phyloP scores from a whole-genome alignment of 495 filamentous ascomycete genomes.

The Tuber melanosporum region DNA sequence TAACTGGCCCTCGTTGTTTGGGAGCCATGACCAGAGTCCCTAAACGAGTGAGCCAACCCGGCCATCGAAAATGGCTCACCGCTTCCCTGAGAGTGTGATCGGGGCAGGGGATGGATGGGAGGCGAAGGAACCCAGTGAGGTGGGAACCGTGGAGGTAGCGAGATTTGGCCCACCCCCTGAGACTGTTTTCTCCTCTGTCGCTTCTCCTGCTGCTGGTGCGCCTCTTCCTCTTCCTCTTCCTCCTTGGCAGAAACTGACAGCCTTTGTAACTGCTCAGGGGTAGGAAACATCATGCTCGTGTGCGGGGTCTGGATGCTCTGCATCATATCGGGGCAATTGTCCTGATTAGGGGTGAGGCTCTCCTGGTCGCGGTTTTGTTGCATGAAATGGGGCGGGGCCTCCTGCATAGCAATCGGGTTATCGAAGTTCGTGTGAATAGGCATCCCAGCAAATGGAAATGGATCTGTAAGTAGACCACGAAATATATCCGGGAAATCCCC shows the following conservation, averaged over 20 bases:
- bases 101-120: neutral
- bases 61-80: neutral
- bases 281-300: constrained; percentile 22
- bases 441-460: constrained; percentile 33
- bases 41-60: constrained; percentile 2
- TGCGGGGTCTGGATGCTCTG: constrained; percentile 11
- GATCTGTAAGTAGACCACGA: constrained; percentile 24
- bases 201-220: constrained; percentile 22
- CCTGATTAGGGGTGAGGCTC: constrained; percentile 17
- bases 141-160: constrained; percentile 22
- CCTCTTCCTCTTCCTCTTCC: neutral
- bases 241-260: constrained; percentile 1
- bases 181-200: constrained; percentile 28
- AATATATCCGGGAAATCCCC: constrained; percentile 33
- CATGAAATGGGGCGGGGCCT: constrained; percentile 12
- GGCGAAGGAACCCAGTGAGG: constrained; percentile 13
- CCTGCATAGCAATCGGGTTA: constrained; percentile 30
- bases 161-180: constrained; percentile 23
- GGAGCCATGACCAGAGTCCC: constrained; percentile 1
- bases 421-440: constrained; percentile 34
- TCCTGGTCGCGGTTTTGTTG: constrained; percentile 8
- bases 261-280: constrained; percentile 10
- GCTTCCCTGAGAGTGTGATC: neutral
- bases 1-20: neutral
- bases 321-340: constrained; percentile 10